A percentile compares a stretch with the other conserved stretches of the same genome.
Evolutionary conservation across 176 grass and related monocot genomes (phyloP).

Genomic region (Zoysia pacifica): DNA sequence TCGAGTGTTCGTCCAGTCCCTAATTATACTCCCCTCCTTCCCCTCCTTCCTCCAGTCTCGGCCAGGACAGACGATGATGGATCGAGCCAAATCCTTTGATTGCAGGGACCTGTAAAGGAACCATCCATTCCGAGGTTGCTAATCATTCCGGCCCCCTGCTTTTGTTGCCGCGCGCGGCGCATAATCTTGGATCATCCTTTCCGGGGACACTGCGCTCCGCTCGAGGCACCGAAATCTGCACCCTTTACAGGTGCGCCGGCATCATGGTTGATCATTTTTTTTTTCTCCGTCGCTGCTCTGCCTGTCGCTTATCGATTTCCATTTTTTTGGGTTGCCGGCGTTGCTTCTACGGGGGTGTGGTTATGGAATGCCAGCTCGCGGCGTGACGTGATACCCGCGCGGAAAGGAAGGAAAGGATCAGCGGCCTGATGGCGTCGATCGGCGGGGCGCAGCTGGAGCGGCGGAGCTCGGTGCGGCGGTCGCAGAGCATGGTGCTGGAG

Average conservation of each 20-base stretch:
- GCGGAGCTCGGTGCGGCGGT: conserved; percentile 50
- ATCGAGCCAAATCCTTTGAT: conserved; percentile 24
- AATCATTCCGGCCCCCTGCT: conserved; percentile 26
- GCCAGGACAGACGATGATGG: conserved; percentile 31
- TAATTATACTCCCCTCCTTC: conserved; percentile 51
- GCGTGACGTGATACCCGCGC: not conserved
- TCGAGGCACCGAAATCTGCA: conserved; percentile 34
- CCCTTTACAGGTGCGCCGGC: conserved; percentile 54
- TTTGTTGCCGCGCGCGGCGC: not conserved
- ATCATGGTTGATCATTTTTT: conserved; percentile 28
- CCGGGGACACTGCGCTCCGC: conserved; percentile 29
- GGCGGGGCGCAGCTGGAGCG: conserved; percentile 36
- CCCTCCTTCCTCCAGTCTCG: conserved; percentile 15
- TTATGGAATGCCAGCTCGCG: not conserved
- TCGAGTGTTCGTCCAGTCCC: conserved; percentile 37
- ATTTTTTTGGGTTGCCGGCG: not conserved
- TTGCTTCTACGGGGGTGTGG: not conserved
- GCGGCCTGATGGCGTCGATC: conserved; percentile 37
- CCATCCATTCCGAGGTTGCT: conserved; percentile 19
- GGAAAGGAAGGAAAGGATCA: not conserved
- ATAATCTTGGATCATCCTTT: conserved; percentile 34
- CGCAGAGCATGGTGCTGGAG: conserved; percentile 42
- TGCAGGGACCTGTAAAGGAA: conserved; percentile 14
- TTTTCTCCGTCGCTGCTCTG: not conserved
- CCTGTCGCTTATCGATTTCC: not conserved